Percentiles rank a stretch among this genome's conserved stretches.
Conservation (phyloP, 805 yeast species). For the Cyberlindnera americana region DNA sequence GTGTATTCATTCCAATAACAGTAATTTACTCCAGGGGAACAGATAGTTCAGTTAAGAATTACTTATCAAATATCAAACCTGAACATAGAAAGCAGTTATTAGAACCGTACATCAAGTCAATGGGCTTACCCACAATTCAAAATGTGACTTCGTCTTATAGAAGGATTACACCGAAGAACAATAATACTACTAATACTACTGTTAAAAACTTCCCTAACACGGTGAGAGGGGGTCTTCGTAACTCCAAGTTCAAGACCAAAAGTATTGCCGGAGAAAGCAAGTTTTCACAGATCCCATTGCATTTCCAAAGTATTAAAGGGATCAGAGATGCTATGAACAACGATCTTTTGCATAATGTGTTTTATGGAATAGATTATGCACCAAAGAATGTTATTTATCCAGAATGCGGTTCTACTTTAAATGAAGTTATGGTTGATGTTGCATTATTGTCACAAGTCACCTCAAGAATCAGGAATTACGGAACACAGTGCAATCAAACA, state of each 20-base stretch:
- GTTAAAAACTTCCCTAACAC: background rate
- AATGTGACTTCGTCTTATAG: background rate
- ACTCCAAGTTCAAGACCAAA: conserved; percentile 9
- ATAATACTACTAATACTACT: too few relatives aligned
- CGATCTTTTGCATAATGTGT: conserved; percentile 32
- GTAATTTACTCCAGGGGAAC: conserved; percentile 34
- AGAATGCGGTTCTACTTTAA: conserved; percentile 44
- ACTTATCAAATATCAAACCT: conserved; percentile 28
- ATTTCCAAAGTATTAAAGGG: conserved; percentile 34
- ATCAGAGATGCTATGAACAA: conserved; percentile 36
- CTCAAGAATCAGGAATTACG: conserved; percentile 51
- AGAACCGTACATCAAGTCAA: conserved; percentile 1
- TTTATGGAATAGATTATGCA: conserved; percentile 59
- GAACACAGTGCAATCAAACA: conserved; percentile 60
- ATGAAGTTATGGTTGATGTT: conserved; percentile 53
- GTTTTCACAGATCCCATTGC: conserved; percentile 32
- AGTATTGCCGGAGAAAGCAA: conserved; percentile 25
- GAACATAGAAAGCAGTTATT: conserved; percentile 24
- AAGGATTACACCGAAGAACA: too few relatives aligned
- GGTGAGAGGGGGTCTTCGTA: conserved; percentile 8
- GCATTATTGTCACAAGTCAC: conserved; percentile 58
- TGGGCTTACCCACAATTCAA: background rate
- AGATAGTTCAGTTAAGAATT: conserved; percentile 25
- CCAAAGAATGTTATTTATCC: conserved; percentile 54
- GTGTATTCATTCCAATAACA: conserved; percentile 20